Percentiles rank a stretch among this genome's conserved stretches.
Evolutionary conservation across 192 early-diverging fungal species (phyloP).

Genomic region (Phycomyces blakesleeanus): DNA sequence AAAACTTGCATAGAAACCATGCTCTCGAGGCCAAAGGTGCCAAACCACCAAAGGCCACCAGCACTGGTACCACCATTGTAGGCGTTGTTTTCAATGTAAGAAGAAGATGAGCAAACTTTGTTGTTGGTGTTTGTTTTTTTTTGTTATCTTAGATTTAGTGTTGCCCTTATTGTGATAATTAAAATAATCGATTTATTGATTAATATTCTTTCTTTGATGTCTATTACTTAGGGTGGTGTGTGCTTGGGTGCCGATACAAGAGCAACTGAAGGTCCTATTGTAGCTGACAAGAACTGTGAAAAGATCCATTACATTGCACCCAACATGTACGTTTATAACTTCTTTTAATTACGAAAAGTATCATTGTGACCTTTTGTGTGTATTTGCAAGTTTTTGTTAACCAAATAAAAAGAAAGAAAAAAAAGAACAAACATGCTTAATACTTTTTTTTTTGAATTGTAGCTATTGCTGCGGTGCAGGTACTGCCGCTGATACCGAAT

Average conservation of each 20-base stretch:
- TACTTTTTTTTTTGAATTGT: not conserved
- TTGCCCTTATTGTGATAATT: no score
- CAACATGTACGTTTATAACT: conserved; percentile 66
- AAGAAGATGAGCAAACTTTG: no score
- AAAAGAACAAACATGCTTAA: not conserved
- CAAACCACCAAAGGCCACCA: conserved; percentile 77
- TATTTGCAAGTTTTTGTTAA: no score
- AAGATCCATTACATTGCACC: conserved; percentile 98
- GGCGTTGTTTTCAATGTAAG: conserved; percentile 89
- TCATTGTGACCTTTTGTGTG: no score
- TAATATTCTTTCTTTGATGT: not conserved
- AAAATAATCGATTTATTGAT: not conserved
- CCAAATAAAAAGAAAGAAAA: conserved; percentile 5
- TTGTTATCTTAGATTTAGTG: no score
- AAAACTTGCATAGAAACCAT: conserved; percentile 82
- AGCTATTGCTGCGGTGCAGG: conserved; percentile 93
- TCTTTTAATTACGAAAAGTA: no score
- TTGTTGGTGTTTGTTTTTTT: no score
- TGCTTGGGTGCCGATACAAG: conserved; percentile 96
- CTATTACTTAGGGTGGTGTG: conserved; percentile 70
- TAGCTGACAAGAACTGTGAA: conserved; percentile 98
- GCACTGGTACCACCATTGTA: conserved; percentile 97
- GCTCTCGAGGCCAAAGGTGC: conserved; percentile 73
- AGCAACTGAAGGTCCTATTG: conserved; percentile 91
- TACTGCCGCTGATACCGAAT: conserved; percentile 98